Base-by-base conservation (phyloP, 2,329 filamentous ascomycete species). In the Orbilia quercus region DNA sequence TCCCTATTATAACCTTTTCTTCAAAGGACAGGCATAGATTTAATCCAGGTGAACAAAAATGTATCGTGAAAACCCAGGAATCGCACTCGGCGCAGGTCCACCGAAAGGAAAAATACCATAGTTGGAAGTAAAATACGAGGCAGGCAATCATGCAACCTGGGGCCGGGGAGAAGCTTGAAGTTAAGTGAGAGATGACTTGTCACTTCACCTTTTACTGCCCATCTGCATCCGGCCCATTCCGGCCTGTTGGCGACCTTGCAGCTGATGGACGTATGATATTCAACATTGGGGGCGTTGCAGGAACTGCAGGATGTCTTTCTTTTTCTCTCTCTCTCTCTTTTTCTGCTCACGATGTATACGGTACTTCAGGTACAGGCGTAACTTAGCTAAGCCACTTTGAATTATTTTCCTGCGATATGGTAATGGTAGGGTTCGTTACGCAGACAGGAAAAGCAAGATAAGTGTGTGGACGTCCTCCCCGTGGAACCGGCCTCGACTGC, bases 231-330 rank as follows among this genome's bases (percentile, higher is more conserved):
- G 58, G 66, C 57, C 40, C 44, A 71, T 45, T 71, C 66, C 66
- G 66, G 66, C 51, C 51, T 47, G 50, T 71, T 65, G 57, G 65
- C 54, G 53, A 63, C 48, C 47, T 54, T 64, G 66, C 58, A 71
- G 58, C 31, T 63, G 65, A 48, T 63, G 45, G 57, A 50, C 62
- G 62, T 66, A 57, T 66, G 62, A 50, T 51, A 7, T 66, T 58
- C 16, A 25, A 51, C 64, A 55, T 59, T 45, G 55, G 28, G 28
- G 28, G 5, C 28, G 9, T 4, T n/a, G n/a, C n/a, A n/a, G n/a
- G n/a, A n/a, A n/a, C n/a, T n/a, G n/a, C n/a, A n/a, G n/a, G n/a
- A n/a, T n/a, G n/a, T 44, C 18, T 45, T 31, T 51, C 34, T 45
- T 44, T 53, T 53, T 53, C 9, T 60, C 48, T 28, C 20, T 57